Evolutionary conservation across 2,329 filamentous ascomycete species (phyloP).

Genomic region (Beauveria bassiana): DNA sequence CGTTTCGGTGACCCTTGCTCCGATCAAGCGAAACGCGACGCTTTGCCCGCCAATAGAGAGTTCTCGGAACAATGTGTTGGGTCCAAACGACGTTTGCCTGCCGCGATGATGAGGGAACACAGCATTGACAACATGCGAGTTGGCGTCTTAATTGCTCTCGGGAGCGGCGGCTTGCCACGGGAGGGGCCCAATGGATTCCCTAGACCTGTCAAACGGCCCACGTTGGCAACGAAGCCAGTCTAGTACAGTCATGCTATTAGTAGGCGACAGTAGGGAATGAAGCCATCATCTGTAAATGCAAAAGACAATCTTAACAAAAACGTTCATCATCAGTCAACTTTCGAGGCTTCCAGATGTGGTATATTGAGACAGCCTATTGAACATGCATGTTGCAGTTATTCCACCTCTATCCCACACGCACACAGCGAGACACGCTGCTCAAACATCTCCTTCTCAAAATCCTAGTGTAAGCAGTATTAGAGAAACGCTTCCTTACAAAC

Average conservation of each 20-base stretch:
- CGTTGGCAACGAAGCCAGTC: neutral
- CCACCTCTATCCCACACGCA: neutral
- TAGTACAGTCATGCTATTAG: no score
- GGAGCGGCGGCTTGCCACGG: no score
- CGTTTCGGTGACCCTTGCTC: neutral
- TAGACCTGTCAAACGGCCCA: neutral
- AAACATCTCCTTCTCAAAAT: neutral
- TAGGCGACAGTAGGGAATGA: no score
- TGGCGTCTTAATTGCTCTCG: no score
- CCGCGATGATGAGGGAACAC: neutral
- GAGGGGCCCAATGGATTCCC: no score
- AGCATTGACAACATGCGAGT: neutral
- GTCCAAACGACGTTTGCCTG: no score
- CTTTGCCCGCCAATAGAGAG: neutral
- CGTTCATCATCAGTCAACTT: no score
- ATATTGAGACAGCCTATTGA: neutral
- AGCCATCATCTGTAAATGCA: no score
- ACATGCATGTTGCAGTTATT: neutral
- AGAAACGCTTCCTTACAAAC: conserved; percentile 2
- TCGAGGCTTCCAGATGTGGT: neutral
- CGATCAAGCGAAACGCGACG: neutral
- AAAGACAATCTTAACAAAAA: no score
- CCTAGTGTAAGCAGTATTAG: neutral
- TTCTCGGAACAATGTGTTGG: neutral
- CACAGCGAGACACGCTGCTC: neutral